A percentile compares a stretch with the other conserved stretches of the same genome.
These are phyloP conservation scores for Nepenthes gracilis DNA, from an alignment of 148 eudicot genomes.

Conservation along the genomic window DNA sequence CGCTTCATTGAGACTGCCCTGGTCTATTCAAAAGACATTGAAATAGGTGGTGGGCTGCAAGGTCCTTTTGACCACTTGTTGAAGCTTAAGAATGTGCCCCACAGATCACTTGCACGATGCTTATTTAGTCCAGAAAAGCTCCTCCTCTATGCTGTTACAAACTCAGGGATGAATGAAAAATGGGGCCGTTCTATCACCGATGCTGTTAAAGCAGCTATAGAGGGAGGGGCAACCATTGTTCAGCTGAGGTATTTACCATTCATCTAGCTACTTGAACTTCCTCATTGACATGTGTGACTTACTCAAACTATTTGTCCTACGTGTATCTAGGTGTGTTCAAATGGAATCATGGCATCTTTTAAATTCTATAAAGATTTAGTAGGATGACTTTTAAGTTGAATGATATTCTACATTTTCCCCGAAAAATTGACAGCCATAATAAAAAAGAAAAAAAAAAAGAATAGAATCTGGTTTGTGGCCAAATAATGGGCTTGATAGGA, in stretches of 20 bases:
- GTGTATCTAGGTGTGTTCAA: too few relatives aligned
- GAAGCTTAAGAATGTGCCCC: constrained; percentile 45
- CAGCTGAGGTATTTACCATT: constrained; percentile 53
- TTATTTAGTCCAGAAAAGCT: constrained; percentile 51
- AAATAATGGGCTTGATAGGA: too few relatives aligned
- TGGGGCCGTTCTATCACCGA: constrained; percentile 79
- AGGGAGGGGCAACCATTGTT: constrained; percentile 89
- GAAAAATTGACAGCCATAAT: too few relatives aligned
- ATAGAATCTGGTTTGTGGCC: too few relatives aligned
- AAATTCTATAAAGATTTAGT: too few relatives aligned
- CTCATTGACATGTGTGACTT: too few relatives aligned
- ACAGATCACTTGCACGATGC: constrained; percentile 17
- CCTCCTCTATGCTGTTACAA: constrained; percentile 91
- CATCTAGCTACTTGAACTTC: too few relatives aligned
- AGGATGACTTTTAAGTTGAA: too few relatives aligned
- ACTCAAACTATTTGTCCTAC: too few relatives aligned
- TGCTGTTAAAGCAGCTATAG: constrained; percentile 80
- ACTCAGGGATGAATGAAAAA: constrained; percentile 81
- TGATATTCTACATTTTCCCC: too few relatives aligned
- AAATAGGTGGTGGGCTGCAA: constrained; percentile 66
- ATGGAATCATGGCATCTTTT: too few relatives aligned
- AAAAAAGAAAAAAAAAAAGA: too few relatives aligned
- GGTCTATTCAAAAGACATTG: constrained; percentile 66
- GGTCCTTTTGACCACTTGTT: constrained; percentile 82
- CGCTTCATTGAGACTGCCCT: constrained; percentile 70